Evolutionary conservation across 345 rosid species (phyloP), one percentile per base, ranked within the genome.

Genomic region (Nasturtium officinale): DNA sequence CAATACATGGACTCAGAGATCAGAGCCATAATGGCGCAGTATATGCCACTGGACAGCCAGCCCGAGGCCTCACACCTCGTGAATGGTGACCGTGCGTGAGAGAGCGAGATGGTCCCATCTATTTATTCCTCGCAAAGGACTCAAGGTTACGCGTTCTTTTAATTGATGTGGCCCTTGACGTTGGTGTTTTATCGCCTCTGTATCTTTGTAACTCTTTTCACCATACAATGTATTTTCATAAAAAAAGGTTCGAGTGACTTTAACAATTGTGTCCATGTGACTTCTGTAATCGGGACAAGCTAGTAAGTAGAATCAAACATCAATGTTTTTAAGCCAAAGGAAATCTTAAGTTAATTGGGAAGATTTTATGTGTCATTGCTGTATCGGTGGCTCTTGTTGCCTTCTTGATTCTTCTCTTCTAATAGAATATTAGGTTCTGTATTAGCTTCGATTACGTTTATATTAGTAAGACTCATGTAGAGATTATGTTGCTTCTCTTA

Each of bases 1-100:
- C 85, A 83, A 23, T 90, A 93, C 90, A 94, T 94, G 98, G 97
- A 94, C 80, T 91, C 97, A 1, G 98, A 94, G 82, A 94, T 94
- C 76, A 85, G 97, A 75, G 97, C 97, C 15, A 94, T 94, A 69
- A 90, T 94, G 98, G 96, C 98, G 16, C 98, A 93, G 79, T 93
- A 93, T 80, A 93, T 93, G 98, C 98, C 98, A 29, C 81, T 90
- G 37, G 97, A 94, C 45, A 91, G 92, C 79, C 98, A 94, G 74
- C 64, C 85, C 0, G 97, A 87, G 77, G 82, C 83, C 56, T 91
- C 81, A 2, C 89, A 85, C 71, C 93, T 89, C 38, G 76, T 84
- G 71, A 81, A 69, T 0, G 95, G 85, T 3, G 87, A 82, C 37
- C 94, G 38, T 2, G 83, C 92, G 7, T 90, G 86, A 86, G 67